Evolutionary conservation across 805 yeast species (phyloP), one percentile per base, ranked within the genome.

Genomic region (Yamadazyma paraphyllophila): DNA sequence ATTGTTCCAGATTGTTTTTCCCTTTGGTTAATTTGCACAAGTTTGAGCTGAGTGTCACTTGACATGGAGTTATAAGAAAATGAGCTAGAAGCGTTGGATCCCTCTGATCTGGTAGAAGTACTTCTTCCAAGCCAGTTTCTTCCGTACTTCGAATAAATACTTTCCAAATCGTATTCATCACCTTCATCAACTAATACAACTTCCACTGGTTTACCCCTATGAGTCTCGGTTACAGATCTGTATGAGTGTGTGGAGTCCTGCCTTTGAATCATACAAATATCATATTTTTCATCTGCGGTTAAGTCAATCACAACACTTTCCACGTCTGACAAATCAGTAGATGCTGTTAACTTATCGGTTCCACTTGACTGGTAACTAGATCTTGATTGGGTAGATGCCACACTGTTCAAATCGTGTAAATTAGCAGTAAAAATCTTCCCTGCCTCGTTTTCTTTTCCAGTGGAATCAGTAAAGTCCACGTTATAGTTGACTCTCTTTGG

Each of bases 111-210:
- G 7, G 52, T 49, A 0, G 70, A 60, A 16, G 50, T 48, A n/a
- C 62, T 49, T 43, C 70, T 53, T 6, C 53, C 53, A 1, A 61
- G 35, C 65, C 67, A 63, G 36, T 60, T 51, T 29, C 55, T 57
- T 25, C 62, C 60, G 52, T 72, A 72, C 46, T 63, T 66, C 4
- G 76, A 72, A 49, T 71, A 71, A 38, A 72, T 63, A 51, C 76
- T 71, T 48, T 60, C 62, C 41, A 72, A 61, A 13, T 59, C 66
- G 4, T 49, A 51, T 7, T 56, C 59, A 15, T 55, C 61, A 5
- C 67, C 71, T 20, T 65, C 71, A 9, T 71, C 76, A 4, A 72
- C 75, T 34, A 71, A 51, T 1, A 72, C 76, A 6, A 72, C 74
- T 44, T 72, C 77, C 0, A 71, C 67, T 11, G 63, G 62, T 45